Conservation (phyloP, 352 stramenopile genomes). For the Pythium utonaiense region DNA sequence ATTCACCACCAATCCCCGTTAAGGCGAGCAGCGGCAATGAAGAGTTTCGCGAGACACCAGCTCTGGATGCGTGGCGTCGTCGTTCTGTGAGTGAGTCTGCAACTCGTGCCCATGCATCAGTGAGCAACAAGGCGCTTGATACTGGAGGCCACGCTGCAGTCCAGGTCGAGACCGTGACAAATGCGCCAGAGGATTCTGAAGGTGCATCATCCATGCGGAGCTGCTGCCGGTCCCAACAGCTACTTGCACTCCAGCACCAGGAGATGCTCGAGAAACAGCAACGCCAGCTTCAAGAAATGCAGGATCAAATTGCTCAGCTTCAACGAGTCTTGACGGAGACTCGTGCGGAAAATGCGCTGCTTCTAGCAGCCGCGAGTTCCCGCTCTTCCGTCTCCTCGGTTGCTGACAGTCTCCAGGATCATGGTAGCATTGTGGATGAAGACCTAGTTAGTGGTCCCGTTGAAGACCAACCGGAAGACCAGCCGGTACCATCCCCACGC, state of each 20-base stretch:
- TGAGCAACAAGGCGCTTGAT: background rate
- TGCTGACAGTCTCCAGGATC: background rate
- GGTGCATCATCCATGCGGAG: background rate
- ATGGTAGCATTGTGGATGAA: constrained; percentile 14
- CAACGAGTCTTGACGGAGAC: constrained; percentile 37
- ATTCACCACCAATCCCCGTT: background rate
- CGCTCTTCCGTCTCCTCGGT: constrained; percentile 10
- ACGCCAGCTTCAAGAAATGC: constrained; percentile 63
- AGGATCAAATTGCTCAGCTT: constrained; percentile 64
- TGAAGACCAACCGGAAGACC: no score
- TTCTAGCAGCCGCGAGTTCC: constrained; percentile 14
- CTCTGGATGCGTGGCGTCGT: background rate
- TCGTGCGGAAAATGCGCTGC: constrained; percentile 18
- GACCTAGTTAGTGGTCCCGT: no score
- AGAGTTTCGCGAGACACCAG: background rate
- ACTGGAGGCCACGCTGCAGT: background rate
- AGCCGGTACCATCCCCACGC: background rate
- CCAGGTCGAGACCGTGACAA: background rate
- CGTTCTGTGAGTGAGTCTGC: background rate
- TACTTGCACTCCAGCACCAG: constrained; percentile 71
- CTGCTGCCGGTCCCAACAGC: constrained; percentile 63
- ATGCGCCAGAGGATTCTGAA: background rate
- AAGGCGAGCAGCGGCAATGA: background rate
- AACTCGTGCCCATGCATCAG: background rate
- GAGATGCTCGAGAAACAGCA: constrained; percentile 78